Base-by-base conservation (phyloP, 371 early-diverging fungal species). In the Mortierella sp. region DNA sequence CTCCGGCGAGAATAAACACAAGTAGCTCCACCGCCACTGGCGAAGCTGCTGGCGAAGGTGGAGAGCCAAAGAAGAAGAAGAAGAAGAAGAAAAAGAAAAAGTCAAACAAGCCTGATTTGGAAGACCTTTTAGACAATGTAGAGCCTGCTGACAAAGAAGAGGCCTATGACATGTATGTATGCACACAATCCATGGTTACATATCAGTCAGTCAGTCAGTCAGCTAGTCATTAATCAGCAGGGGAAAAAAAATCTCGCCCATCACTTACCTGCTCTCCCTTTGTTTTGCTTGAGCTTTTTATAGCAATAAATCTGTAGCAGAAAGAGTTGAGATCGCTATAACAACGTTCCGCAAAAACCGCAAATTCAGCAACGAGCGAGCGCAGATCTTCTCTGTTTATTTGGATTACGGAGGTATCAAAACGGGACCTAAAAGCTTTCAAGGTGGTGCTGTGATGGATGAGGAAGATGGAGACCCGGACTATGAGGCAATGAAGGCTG, bases 341-440 rank as follows among this genome's bases (percentile, higher is more conserved):
- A 85, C 85, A 67, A 87, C 86, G 28, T 90, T 88, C 68, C 85
- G 87, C 57, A 87, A 86, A 64, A 90, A 88, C 53, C 89, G 89
- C 52, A 84, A 79, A 61, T 88, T 90, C 63, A 70, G 77, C 8
- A 77, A 82, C 8, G 74, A 69, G 38, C 86, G 83, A 28, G 71
- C 68, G 0, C 71, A 71, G 45, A 84, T 90, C 32, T 80, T 90
- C 72, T 86, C 88, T 32, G 72, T 77, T 57, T 90, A 90, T 43
- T 84, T 90, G n/a, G 70, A 71, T 13, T 90, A 87, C 67, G 91
- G 91, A 36, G 88, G 91, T 9, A 88, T 90, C 55, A 72, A 76
- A 0, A 81, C 87, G 0, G 89, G 89, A 0, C 91, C 84, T 22
- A 90, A 90, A 61, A 86, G 86, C 11, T 90, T 87, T 62, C 81